Evolutionary conservation across 345 rosid genomes (phyloP).

Genomic region (Passiflora organensis): DNA sequence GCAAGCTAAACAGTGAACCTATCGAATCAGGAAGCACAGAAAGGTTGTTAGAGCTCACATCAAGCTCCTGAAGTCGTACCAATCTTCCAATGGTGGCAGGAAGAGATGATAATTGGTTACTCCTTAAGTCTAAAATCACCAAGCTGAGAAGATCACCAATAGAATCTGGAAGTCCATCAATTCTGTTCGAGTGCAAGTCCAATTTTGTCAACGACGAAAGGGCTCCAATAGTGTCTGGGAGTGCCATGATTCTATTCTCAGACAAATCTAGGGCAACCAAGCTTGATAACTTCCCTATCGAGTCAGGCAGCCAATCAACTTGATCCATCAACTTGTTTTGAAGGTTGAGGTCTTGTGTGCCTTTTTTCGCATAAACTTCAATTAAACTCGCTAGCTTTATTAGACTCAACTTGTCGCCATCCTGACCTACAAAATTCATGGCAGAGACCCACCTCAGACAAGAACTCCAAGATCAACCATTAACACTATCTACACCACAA

Average conservation of each 20-base stretch:
- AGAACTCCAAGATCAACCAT: too few species aligned
- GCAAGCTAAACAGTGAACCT: slow-evolving; percentile 60
- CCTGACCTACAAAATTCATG: slow-evolving; percentile 45
- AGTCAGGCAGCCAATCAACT: slow-evolving; percentile 92
- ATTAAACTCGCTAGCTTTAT: slow-evolving; percentile 90
- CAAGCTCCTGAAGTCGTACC: slow-evolving; percentile 73
- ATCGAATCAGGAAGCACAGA: slow-evolving; percentile 58
- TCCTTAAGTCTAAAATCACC: slow-evolving; percentile 61
- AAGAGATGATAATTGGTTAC: slow-evolving; percentile 69
- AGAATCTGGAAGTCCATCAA: slow-evolving; percentile 63
- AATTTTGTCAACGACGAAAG: slow-evolving; percentile 68
- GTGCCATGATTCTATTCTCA: slow-evolving; percentile 60
- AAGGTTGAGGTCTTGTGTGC: slow-evolving; percentile 70
- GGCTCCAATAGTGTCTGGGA: slow-evolving; percentile 71
- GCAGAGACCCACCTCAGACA: too few species aligned
- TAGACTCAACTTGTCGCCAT: slow-evolving; percentile 70
- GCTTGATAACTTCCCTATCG: slow-evolving; percentile 74
- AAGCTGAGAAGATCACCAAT: slow-evolving; percentile 71
- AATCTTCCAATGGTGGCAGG: slow-evolving; percentile 59
- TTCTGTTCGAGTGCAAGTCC: slow-evolving; percentile 78
- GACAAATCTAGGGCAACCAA: slow-evolving; percentile 72
- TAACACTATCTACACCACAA: too few species aligned
- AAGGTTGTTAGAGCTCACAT: slow-evolving; percentile 70
- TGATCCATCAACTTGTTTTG: slow-evolving; percentile 79
- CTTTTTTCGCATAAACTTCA: slow-evolving; percentile 81